Evolutionary conservation across 2,329 filamentous ascomycete species (phyloP).

Genomic region (Colletotrichum sp.): DNA sequence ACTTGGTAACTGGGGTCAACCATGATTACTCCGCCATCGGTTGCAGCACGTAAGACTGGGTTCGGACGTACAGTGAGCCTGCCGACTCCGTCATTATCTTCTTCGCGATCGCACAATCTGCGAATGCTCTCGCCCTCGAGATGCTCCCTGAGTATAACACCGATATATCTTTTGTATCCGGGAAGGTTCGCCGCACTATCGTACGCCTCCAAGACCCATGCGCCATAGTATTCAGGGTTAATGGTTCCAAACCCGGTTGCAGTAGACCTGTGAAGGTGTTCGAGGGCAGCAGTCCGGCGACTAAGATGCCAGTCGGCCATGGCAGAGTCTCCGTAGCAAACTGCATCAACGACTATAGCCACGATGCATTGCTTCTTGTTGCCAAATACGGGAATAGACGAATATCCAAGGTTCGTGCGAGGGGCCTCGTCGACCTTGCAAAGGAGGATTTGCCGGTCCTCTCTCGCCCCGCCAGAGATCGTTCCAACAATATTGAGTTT

Average conservation of each 20-base stretch:
- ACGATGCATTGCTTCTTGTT: background rate
- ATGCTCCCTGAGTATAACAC: background rate
- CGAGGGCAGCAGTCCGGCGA: background rate
- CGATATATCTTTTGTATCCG: background rate
- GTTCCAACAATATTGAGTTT: background rate
- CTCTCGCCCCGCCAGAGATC: background rate
- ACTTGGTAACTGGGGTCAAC: background rate
- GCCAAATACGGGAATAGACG: background rate
- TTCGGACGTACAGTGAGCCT: rapidly evolving
- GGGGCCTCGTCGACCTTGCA: background rate
- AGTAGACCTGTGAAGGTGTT: background rate
- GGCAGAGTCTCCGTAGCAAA: background rate
- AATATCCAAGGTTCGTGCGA: background rate
- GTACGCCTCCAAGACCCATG: background rate
- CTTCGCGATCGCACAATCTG: background rate
- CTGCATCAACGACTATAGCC: background rate
- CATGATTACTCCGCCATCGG: rapidly evolving
- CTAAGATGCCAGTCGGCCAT: rapidly evolving
- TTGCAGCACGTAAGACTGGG: rapidly evolving
- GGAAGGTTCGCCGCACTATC: background rate
- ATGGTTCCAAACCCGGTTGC: background rate
- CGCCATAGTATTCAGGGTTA: background rate
- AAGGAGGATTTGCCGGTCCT: background rate
- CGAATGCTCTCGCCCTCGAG: background rate
- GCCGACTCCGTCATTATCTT: rapidly evolving